These are phyloP conservation scores for Tricholoma sp. DNA, from an alignment of 768 basidiomycete genomes.

Conservation along the genomic window DNA sequence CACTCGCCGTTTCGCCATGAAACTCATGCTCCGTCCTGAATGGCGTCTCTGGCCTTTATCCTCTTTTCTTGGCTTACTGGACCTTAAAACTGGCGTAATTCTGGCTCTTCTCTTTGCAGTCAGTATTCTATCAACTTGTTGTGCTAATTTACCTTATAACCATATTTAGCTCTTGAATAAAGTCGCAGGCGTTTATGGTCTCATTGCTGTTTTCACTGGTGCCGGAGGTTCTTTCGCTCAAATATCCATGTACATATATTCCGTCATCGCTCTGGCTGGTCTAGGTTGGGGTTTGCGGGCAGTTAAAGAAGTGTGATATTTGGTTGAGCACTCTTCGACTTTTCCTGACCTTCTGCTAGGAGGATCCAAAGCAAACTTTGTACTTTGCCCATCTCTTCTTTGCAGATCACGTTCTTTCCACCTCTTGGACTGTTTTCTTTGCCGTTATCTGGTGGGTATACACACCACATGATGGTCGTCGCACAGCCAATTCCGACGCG, in stretches of 20 bases:
- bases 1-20: slow-evolving; percentile 39
- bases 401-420: slow-evolving; percentile 86
- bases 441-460: slow-evolving; percentile 87
- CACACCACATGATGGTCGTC: slow-evolving; percentile 86
- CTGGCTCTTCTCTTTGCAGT: slow-evolving; percentile 89
- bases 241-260: slow-evolving; percentile 91
- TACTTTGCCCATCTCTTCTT: slow-evolving; percentile 92
- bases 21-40: slow-evolving; percentile 77
- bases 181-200: slow-evolving; percentile 94
- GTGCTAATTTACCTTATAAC: not conserved
- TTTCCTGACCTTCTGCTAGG: slow-evolving; percentile 45
- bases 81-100: slow-evolving; percentile 91
- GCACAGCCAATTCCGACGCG: slow-evolving; percentile 77
- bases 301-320: slow-evolving; percentile 69
- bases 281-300: slow-evolving; percentile 85
- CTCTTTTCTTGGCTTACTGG: slow-evolving; percentile 82
- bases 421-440: slow-evolving; percentile 91
- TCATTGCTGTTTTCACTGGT: slow-evolving; percentile 86
- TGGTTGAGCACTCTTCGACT: slow-evolving; percentile 4
- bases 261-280: slow-evolving; percentile 72
- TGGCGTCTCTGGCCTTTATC: slow-evolving; percentile 79
- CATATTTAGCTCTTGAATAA: slow-evolving; percentile 71
- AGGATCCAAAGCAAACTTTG: slow-evolving; percentile 78
- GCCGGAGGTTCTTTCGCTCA: slow-evolving; percentile 93
- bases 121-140: slow-evolving; percentile 22